Conservation (phyloP, 2,329 filamentous ascomycete species). For the Colletotrichum musicola region DNA sequence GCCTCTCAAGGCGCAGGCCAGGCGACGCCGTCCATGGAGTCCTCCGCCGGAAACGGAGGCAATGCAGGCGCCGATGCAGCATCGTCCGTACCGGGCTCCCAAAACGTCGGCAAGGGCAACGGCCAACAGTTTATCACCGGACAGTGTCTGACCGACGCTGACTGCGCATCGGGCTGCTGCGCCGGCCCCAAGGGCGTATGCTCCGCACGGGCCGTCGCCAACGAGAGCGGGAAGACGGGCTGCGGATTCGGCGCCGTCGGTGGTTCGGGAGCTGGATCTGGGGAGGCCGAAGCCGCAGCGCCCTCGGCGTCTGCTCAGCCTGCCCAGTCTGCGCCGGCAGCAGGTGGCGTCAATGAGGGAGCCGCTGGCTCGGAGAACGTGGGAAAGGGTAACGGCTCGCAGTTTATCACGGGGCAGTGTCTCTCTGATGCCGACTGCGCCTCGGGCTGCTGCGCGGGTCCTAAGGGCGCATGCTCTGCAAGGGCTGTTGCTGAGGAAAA, state of each 20-base stretch:
- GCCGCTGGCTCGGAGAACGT: slow-evolving; percentile 42
- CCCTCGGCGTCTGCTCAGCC: not conserved
- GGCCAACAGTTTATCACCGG: slow-evolving; percentile 51
- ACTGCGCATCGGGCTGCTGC: slow-evolving; percentile 50
- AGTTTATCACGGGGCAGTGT: slow-evolving; percentile 47
- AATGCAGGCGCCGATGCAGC: not conserved
- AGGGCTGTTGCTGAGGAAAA: slow-evolving; percentile 25
- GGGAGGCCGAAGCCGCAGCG: slow-evolving; percentile 1
- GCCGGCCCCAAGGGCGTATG: slow-evolving; percentile 50
- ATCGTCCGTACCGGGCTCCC: slow-evolving; percentile 18
- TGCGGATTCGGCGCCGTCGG: slow-evolving; percentile 45
- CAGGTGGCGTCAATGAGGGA: not conserved
- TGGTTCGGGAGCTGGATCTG: not conserved
- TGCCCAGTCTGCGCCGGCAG: not conserved
- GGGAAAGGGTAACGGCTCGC: slow-evolving; percentile 42
- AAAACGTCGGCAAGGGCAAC: slow-evolving; percentile 48
- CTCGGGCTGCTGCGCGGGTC: slow-evolving; percentile 47
- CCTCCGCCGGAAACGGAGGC: slow-evolving; percentile 1
- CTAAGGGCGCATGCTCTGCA: slow-evolving; percentile 31
- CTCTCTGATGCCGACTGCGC: slow-evolving; percentile 45
- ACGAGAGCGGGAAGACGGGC: slow-evolving; percentile 47
- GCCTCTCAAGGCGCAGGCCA: slow-evolving; percentile 10
- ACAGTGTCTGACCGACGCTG: slow-evolving; percentile 47
- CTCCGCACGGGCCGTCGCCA: slow-evolving; percentile 48
- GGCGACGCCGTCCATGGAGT: slow-evolving; percentile 15